Evolutionary conservation across 2,329 filamentous ascomycete species (phyloP).

Genomic region (Rutstroemia sp.): DNA sequence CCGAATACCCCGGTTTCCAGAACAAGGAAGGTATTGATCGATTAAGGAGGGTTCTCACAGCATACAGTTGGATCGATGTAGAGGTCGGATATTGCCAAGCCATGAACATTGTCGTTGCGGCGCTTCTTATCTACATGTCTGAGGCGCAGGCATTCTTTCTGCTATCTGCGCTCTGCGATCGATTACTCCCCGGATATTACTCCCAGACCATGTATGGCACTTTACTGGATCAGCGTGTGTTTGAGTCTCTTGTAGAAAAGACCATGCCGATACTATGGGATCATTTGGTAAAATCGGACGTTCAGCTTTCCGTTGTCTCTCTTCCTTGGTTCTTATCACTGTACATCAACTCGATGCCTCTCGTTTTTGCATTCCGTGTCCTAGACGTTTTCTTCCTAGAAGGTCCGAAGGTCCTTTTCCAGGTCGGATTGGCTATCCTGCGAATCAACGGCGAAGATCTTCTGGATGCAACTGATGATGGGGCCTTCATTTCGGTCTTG

Average conservation of each 20-base stretch:
- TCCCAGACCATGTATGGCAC: slow-evolving; percentile 99
- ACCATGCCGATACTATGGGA: slow-evolving; percentile 99
- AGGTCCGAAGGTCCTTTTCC: slow-evolving; percentile 93
- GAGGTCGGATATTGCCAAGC: slow-evolving; percentile 98
- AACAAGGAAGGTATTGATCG: slow-evolving; percentile 90
- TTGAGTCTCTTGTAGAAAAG: slow-evolving; percentile 95
- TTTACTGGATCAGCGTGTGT: slow-evolving; percentile 90
- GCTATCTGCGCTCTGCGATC: slow-evolving; percentile 84
- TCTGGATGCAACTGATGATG: slow-evolving; percentile 86
- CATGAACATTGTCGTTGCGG: slow-evolving; percentile 99
- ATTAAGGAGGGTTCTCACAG: slow-evolving; percentile 82
- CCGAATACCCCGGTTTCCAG: slow-evolving; percentile 96
- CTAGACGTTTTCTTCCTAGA: slow-evolving; percentile 98
- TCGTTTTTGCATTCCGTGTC: slow-evolving; percentile 95
- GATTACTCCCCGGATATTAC: slow-evolving; percentile 91
- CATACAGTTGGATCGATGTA: slow-evolving; percentile 94
- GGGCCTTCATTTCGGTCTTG: slow-evolving; percentile 90
- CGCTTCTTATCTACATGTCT: slow-evolving; percentile 97
- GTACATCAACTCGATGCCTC: slow-evolving; percentile 98
- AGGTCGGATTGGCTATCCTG: slow-evolving; percentile 92
- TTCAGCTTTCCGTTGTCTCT: slow-evolving; percentile 94
- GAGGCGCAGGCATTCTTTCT: slow-evolving; percentile 94
- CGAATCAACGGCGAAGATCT: slow-evolving; percentile 96
- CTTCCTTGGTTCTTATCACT: slow-evolving; percentile 96
- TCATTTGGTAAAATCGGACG: slow-evolving; percentile 91